Conservation (phyloP, 2,329 filamentous ascomycete species). For the Exophiala sp. region DNA sequence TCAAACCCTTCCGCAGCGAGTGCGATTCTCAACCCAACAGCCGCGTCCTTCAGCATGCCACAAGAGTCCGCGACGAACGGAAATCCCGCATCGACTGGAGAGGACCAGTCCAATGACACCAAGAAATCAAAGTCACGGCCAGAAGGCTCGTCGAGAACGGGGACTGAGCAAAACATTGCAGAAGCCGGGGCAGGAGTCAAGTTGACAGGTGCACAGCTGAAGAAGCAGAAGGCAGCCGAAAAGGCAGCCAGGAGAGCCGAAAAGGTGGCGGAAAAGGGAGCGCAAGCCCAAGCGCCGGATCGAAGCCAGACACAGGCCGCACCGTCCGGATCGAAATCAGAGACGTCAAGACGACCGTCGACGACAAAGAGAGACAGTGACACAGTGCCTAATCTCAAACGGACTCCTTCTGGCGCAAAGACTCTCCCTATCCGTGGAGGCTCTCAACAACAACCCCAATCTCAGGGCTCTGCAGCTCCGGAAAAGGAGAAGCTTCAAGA, state of each 20-base stretch:
- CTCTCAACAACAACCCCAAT: slow-evolving; percentile 25
- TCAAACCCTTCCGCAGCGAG: slow-evolving; percentile 3
- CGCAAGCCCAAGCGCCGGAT: slow-evolving; percentile 31
- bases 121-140: slow-evolving; percentile 17
- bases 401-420: slow-evolving; percentile 26
- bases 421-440: slow-evolving; percentile 34
- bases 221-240: slow-evolving; percentile 84
- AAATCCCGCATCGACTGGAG: slow-evolving; percentile 10
- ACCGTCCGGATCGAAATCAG: slow-evolving; percentile 31
- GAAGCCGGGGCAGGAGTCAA: slow-evolving; percentile 33
- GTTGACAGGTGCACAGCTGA: slow-evolving; percentile 61
- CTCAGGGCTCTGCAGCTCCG: slow-evolving; percentile 32
- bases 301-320: slow-evolving; percentile 27
- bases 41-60: slow-evolving; percentile 25
- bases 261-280: slow-evolving; percentile 51
- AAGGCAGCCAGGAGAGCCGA: slow-evolving; percentile 76
- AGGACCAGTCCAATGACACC: slow-evolving; percentile 1
- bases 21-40: slow-evolving; percentile 22
- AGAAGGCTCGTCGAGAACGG: slow-evolving; percentile 12
- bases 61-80: slow-evolving; percentile 6
- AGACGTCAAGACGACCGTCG: slow-evolving; percentile 21
- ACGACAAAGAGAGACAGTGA: slow-evolving; percentile 29
- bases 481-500: slow-evolving; percentile 34
- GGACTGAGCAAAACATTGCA: slow-evolving; percentile 24
- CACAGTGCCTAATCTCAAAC: slow-evolving; percentile 33